These are phyloP conservation scores for Hippophae tibetana DNA, from an alignment of 306 rosid species.

Conservation along the genomic window DNA sequence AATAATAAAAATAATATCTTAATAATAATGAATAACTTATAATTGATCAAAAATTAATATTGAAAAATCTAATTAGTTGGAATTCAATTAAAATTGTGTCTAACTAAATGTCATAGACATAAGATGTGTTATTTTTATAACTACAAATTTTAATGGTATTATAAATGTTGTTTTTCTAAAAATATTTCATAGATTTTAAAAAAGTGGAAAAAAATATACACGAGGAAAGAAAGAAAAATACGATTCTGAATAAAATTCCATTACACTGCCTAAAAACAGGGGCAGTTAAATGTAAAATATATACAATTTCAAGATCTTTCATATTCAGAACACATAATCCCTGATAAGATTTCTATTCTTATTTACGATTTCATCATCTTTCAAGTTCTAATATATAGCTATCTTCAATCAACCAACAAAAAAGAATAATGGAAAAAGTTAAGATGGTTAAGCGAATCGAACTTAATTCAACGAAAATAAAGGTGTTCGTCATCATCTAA, in stretches of 20 bases:
- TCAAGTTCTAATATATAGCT: constrained; percentile 21
- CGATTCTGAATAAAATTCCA: constrained; percentile 20
- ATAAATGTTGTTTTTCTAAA: no score
- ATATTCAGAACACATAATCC: constrained; percentile 8
- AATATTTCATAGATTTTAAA: neutral
- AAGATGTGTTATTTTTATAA: no score
- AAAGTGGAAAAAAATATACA: neutral
- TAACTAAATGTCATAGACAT: no score
- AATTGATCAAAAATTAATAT: no score
- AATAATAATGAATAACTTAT: no score
- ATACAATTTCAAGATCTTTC: constrained; percentile 22
- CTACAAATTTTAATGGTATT: no score
- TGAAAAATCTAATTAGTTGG: no score
- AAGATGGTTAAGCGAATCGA: neutral
- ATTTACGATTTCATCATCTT: constrained; percentile 42
- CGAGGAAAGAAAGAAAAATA: neutral
- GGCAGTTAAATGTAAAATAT: constrained; percentile 34
- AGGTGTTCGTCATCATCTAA: constrained; percentile 75
- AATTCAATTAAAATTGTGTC: no score
- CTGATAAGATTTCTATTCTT: constrained; percentile 34
- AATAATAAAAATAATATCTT: no score
- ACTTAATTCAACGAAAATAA: constrained; percentile 34
- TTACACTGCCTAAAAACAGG: constrained; percentile 26
- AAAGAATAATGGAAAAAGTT: neutral
- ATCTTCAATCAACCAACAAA: constrained; percentile 23